Evolutionary conservation across 1,284 basidiomycete genomes (phyloP), one percentile per base, ranked within the genome.

Genomic region (Cutaneotrichosporon daszewskae): DNA sequence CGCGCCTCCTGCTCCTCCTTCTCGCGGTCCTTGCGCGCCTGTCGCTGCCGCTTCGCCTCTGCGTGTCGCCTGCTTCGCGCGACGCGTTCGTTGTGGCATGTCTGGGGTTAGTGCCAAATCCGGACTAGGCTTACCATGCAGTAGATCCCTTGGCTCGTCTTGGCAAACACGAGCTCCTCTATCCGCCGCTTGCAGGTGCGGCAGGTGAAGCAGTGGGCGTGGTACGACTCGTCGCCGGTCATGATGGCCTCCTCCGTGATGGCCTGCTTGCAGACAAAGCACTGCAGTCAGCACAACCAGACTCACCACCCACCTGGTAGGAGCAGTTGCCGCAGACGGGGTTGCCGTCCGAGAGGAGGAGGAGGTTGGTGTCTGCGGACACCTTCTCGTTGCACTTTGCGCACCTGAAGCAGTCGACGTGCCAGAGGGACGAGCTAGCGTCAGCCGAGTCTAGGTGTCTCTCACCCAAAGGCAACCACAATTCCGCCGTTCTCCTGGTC

Each of bases 161-260:
- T 98, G 43, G 94, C 95, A 60, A 97, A 98, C 45, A 97, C 89
- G 40, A 98, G 81, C 68, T 98, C 94, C 70, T 97, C 92, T 59
- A 98, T 98, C 47, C 88, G 80, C 64, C 85, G 84, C 65, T 83
- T 82, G 75, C 94, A 98, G 28, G 91, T 85, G 58, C 90, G 85
- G 74, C 94, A 98, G 57, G 91, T 92, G 77, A 98, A 98, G 75
- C 94, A 98, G 58, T 92, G 86, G 3, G 94, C 92, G 69, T 98
- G 94, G 62, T 97, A 98, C 1, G 90, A 91, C 68, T 97, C 94
- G 71, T 98, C 91, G 45, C 94, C 91, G 43, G 94, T 94, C 86
- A 97, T 95, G 72, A 97, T 96, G 14, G 92, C 92, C 67, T 96
- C 91, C 72, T 96, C 90, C 42, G 91, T 83, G 58, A 96, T 95